These are phyloP conservation scores for Hyaloscypha bicolor DNA, from an alignment of 495 filamentous ascomycete species.

Conservation along the genomic window DNA sequence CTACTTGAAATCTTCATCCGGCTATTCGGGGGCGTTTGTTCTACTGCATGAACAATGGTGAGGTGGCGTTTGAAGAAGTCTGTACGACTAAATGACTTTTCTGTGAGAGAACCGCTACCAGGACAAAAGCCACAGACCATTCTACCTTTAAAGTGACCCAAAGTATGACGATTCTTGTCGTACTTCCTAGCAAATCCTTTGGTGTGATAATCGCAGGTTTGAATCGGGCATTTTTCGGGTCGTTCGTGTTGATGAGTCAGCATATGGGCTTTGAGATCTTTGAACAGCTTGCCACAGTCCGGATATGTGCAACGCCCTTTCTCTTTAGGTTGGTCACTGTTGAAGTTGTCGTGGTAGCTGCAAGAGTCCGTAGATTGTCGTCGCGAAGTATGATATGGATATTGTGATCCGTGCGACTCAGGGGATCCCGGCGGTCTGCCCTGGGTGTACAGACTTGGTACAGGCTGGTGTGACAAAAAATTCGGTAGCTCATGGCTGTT, in stretches of 20 bases:
- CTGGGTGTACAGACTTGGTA: too few relatives aligned
- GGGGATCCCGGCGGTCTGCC: background rate
- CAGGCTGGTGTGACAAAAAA: too few relatives aligned
- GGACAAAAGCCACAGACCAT: conserved; percentile 99
- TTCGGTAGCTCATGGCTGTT: too few relatives aligned
- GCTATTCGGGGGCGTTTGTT: conserved; percentile 93
- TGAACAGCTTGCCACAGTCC: conserved; percentile 88
- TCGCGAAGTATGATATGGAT: conserved; percentile 30
- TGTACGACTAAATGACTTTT: conserved; percentile 97
- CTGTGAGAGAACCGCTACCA: conserved; percentile 83
- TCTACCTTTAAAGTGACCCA: conserved; percentile 98
- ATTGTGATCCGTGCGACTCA: conserved; percentile 14
- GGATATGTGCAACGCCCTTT: conserved; percentile 79
- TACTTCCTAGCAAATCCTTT: conserved; percentile 98
- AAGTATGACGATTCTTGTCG: conserved; percentile 96
- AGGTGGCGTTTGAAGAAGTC: conserved; percentile 98
- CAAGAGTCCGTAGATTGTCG: conserved; percentile 26
- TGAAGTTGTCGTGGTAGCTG: conserved; percentile 37
- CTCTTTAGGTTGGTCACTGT: conserved; percentile 64
- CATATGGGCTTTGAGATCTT: conserved; percentile 94
- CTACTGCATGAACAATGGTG: conserved; percentile 89
- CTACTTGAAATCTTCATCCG: conserved; percentile 62
- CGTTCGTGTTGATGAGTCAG: conserved; percentile 92
- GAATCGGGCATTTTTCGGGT: conserved; percentile 95
- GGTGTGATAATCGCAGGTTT: conserved; percentile 89